Conservation (phyloP, 345 rosid genomes). For the Rhodamnia rubescens region DNA sequence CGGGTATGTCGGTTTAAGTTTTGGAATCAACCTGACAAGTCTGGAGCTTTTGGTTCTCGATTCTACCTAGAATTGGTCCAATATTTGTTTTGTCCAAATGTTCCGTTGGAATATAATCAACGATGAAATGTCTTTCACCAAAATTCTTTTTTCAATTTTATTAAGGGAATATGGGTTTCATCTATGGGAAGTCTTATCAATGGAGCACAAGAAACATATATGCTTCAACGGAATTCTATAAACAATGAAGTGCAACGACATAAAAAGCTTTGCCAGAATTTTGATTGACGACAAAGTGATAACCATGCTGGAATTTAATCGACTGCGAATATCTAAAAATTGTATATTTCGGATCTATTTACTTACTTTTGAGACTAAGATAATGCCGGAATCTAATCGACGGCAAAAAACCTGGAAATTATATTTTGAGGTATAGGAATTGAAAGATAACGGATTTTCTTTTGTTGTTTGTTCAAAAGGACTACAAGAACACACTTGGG, state of each 20-base stretch:
- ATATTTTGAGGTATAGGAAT: not conserved
- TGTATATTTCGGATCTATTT: too few species aligned
- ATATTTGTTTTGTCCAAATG: not conserved
- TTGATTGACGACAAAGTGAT: not conserved
- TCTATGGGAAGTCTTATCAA: not conserved
- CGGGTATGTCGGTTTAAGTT: not conserved
- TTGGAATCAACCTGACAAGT: not conserved
- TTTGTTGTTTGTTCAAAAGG: not conserved
- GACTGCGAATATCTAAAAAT: not conserved
- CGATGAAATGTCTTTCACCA: not conserved
- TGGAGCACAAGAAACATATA: not conserved
- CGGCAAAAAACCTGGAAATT: not conserved
- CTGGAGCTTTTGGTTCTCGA: not conserved
- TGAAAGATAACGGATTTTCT: not conserved
- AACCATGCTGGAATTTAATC: not conserved
- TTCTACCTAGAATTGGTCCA: not conserved
- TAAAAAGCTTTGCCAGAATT: not conserved
- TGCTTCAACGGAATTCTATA: not conserved
- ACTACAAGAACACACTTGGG: not conserved
- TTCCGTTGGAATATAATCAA: not conserved
- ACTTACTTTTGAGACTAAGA: not conserved
- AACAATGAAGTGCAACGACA: not conserved
- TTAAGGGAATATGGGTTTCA: not conserved
- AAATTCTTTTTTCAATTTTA: not conserved
- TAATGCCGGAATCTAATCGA: not conserved